These are phyloP conservation scores for Puccinia polysora DNA, from an alignment of 1,284 basidiomycete genomes.

Conservation along the genomic window DNA sequence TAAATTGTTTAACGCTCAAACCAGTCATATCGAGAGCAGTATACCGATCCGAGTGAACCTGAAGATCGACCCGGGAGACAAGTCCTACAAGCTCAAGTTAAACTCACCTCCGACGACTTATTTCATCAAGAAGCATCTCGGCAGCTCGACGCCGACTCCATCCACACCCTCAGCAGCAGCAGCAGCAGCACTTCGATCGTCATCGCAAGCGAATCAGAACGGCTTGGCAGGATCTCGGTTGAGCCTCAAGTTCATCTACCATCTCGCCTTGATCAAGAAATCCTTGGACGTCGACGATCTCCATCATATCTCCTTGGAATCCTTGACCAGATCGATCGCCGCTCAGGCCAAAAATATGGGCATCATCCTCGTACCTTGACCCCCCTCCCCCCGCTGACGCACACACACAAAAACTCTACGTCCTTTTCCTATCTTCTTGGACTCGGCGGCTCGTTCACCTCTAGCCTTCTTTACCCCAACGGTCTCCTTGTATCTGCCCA, in stretches of 20 bases:
- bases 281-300: constrained; percentile 69
- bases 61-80: constrained; percentile 79
- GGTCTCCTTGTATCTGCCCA: too few relatives aligned
- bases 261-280: constrained; percentile 96
- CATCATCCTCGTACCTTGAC: constrained; percentile 74
- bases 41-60: constrained; percentile 85
- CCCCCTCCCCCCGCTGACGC: too few relatives aligned
- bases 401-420: too few relatives aligned
- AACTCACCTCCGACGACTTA: constrained; percentile 85
- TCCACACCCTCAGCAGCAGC: constrained; percentile 53
- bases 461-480: too few relatives aligned
- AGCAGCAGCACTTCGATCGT: constrained; percentile 40
- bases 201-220: constrained; percentile 57
- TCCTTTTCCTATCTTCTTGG: too few relatives aligned
- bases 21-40: constrained; percentile 60
- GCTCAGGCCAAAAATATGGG: constrained; percentile 80
- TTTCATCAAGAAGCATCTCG: constrained; percentile 85
- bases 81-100: constrained; percentile 85
- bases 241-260: constrained; percentile 94
- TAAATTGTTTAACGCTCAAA: constrained; percentile 43
- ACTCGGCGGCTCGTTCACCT: too few relatives aligned
- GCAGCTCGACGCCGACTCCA: constrained; percentile 72
- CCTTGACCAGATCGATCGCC: constrained; percentile 77
- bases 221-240: constrained; percentile 73
- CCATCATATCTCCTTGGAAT: constrained; percentile 74